phyloP scores from a whole-genome alignment of 2,329 filamentous ascomycete species.

The Penicillium capsulatum region DNA sequence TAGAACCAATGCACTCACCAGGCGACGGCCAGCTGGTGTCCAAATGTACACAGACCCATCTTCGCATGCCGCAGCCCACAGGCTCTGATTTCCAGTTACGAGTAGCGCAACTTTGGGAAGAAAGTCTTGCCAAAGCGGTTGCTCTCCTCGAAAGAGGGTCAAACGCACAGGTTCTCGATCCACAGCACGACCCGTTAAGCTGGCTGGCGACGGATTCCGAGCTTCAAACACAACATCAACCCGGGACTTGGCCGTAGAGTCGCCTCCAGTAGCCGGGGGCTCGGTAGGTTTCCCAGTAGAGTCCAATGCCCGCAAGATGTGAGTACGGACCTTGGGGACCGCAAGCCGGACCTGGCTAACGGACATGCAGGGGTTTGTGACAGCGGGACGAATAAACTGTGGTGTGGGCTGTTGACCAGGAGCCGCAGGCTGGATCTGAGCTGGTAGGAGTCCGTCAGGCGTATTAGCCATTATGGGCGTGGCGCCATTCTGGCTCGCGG shows the following conservation, averaged over 20 bases:
- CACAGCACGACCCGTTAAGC: slow-evolving; percentile 56
- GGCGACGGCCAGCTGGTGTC: slow-evolving; percentile 83
- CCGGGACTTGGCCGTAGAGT: slow-evolving; percentile 46
- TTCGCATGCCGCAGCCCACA: slow-evolving; percentile 91
- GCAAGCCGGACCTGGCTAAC: slow-evolving; percentile 81
- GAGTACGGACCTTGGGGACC: slow-evolving; percentile 77
- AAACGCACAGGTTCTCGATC: slow-evolving; percentile 79
- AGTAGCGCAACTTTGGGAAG: slow-evolving; percentile 82
- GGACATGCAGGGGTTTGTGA: slow-evolving; percentile 75
- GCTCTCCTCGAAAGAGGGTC: slow-evolving; percentile 73
- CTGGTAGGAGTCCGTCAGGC: slow-evolving; percentile 71
- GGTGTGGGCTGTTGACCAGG: slow-evolving; percentile 66
- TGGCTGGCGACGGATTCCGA: slow-evolving; percentile 66
- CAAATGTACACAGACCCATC: slow-evolving; percentile 87
- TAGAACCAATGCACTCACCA: slow-evolving; percentile 78
- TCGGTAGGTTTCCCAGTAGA: slow-evolving; percentile 43
- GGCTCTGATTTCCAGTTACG: slow-evolving; percentile 80
- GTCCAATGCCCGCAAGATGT: slow-evolving; percentile 79
- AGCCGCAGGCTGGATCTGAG: slow-evolving; percentile 57
- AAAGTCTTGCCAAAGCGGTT: slow-evolving; percentile 88
- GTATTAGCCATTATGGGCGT: slow-evolving; percentile 72
- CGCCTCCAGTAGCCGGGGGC: slow-evolving; percentile 32
- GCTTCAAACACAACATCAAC: slow-evolving; percentile 82
- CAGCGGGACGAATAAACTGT: slow-evolving; percentile 80
- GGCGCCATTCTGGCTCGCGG: slow-evolving; percentile 61